phyloP scores from a whole-genome alignment of 352 stramenopile species.

The Phytophthora palmivora region DNA sequence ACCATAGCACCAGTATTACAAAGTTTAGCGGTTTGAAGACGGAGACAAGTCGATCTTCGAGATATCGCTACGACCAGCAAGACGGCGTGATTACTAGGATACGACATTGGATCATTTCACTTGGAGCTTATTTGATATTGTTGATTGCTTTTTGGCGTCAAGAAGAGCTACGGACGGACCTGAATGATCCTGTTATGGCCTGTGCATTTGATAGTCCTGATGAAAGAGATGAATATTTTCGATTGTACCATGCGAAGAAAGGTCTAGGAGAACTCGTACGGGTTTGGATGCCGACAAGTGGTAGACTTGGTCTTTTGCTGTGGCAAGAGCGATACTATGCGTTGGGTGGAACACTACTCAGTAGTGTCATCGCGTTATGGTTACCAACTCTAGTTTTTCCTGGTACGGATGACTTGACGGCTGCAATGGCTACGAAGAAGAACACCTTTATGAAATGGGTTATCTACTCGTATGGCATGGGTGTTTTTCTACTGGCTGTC shows the following conservation, averaged over 20 bases:
- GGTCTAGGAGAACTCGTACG: constrained; percentile 50
- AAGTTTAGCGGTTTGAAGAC: background rate
- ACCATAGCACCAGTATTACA: background rate
- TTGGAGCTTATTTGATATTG: constrained; percentile 31
- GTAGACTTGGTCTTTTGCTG: constrained; percentile 51
- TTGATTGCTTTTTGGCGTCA: constrained; percentile 64
- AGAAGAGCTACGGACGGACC: constrained; percentile 53
- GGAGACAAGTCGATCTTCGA: constrained; percentile 2
- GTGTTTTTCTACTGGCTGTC: constrained; percentile 42
- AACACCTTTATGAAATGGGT: constrained; percentile 50
- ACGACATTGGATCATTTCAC: background rate
- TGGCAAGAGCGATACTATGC: constrained; percentile 59
- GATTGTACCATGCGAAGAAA: constrained; percentile 50
- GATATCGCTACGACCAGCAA: constrained; percentile 18
- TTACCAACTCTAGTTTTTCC: constrained; percentile 4
- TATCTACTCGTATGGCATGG: constrained; percentile 46
- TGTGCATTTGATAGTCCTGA: constrained; percentile 41
- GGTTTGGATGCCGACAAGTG: constrained; percentile 71
- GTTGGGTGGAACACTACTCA: constrained; percentile 37
- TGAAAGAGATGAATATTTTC: constrained; percentile 49
- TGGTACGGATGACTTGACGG: constrained; percentile 1
- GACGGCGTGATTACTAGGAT: background rate
- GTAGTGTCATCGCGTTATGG: constrained; percentile 17
- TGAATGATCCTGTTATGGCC: constrained; percentile 48
- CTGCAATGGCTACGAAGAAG: constrained; percentile 9